Evolutionary conservation across 805 yeast genomes (phyloP).

Genomic region (Yarrowia sp.): DNA sequence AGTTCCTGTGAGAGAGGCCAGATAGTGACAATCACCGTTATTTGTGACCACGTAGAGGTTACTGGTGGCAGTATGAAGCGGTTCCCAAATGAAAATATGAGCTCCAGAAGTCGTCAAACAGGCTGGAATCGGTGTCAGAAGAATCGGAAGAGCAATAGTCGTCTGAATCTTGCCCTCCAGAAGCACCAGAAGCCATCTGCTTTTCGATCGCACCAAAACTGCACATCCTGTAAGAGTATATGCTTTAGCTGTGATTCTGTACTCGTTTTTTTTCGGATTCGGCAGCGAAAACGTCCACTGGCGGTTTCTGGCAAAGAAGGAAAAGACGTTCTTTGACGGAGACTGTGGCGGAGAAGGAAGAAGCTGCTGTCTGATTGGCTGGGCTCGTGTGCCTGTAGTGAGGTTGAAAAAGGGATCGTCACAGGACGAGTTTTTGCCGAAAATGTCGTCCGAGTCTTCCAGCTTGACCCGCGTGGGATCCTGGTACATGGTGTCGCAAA

Average conservation of each 20-base stretch:
- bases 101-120: background rate
- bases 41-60: conserved; percentile 2
- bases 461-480: background rate
- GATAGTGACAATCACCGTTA: conserved; percentile 4
- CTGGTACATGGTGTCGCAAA: conserved; percentile 3
- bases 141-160: background rate
- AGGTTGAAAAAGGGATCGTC: background rate
- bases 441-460: background rate
- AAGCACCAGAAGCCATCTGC: background rate
- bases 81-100: conserved; percentile 15
- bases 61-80: background rate
- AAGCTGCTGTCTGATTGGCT: background rate
- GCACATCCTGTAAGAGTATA: background rate
- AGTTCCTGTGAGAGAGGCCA: background rate
- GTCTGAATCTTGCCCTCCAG: background rate
- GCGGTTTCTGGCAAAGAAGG: background rate
- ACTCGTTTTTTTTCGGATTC: background rate
- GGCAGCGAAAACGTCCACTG: conserved; percentile 7
- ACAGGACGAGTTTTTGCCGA: background rate
- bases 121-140: background rate
- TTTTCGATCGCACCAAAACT: background rate
- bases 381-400: background rate
- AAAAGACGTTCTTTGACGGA: background rate
- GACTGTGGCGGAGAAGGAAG: background rate
- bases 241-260: conserved; percentile 4